Evolutionary conservation across 148 eudicot species (phyloP), one percentile per base, ranked within the genome.

Genomic region (Hydrangea macrophylla): DNA sequence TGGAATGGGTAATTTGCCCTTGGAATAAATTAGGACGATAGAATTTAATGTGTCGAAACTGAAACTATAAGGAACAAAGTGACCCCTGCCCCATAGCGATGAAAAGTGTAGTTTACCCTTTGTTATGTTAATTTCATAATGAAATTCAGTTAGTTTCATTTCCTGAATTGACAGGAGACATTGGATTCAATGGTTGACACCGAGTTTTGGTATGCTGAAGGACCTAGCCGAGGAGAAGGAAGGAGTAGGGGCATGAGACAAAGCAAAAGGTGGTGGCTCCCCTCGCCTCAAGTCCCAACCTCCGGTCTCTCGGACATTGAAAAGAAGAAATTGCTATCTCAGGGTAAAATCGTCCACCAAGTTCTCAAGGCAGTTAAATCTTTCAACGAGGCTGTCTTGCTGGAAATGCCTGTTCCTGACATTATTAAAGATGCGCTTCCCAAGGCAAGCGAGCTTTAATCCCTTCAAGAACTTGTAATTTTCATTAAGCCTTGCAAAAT

Each of bases 251-350:
- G 80, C 51, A 73, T 69, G 11, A 85, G 92, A 58, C 80, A 80
- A 78, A 91, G 94, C 86, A 83, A 73, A 73, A 81, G 90, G 70
- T 95, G 99, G 99, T 89, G 99, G 97, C 92, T 95, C 70, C 99
- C 99, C 8, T 81, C 77, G 44, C 97, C 99, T 6, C 84, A 81
- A 54, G 97, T 95, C 42, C 99, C 96, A 50, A 72, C 67, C 28
- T 76, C 75, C 56, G 99, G 99, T 31, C 92, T 95, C 40, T 87
- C 96, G 4, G 94, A 89, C n/a, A 32, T 65, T 65, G 83, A 90
- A 64, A 84, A 87, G 75, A 87, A 82, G 80, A 85, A 84, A 60
- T 72, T 95, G 86, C 78, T 89, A 45, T 76, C 78, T 66, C 86
- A 80, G 80, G 97, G 92, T 27, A 95, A 86, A 82, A 67, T 87